Percentiles rank a stretch among this genome's conserved stretches.
Evolutionary conservation across 768 basidiomycete species (phyloP).

Genomic region (Rubroboletus pulcherrimus): DNA sequence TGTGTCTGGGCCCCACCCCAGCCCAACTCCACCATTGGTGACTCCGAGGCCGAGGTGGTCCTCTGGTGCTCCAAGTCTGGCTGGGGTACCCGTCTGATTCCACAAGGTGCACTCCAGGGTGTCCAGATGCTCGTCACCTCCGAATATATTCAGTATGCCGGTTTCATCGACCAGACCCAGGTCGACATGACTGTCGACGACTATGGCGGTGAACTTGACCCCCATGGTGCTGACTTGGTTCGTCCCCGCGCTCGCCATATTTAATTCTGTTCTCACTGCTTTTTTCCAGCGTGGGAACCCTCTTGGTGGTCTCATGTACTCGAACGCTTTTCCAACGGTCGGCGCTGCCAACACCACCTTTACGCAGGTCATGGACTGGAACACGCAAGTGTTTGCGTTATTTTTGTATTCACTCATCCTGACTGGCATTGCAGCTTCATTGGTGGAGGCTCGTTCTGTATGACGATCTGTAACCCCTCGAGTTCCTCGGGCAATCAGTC

Average conservation of each 20-base stretch:
- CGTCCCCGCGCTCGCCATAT: constrained; percentile 17
- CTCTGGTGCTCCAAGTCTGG: constrained; percentile 69
- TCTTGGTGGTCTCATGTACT: constrained; percentile 66
- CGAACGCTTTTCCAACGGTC: constrained; percentile 48
- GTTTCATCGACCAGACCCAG: constrained; percentile 59
- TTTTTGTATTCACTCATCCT: not conserved
- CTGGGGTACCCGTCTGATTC: constrained; percentile 69
- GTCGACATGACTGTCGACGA: constrained; percentile 54
- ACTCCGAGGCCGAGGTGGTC: constrained; percentile 65
- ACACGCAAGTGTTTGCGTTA: constrained; percentile 39
- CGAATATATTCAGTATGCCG: constrained; percentile 56
- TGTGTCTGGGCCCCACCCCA: constrained; percentile 60
- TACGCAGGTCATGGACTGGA: constrained; percentile 64
- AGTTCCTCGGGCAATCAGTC: constrained; percentile 37
- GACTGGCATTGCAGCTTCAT: constrained; percentile 46
- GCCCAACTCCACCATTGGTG: constrained; percentile 52
- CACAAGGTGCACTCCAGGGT: constrained; percentile 56
- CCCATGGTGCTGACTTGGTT: constrained; percentile 66
- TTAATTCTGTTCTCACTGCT: constrained; percentile 7
- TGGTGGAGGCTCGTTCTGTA: constrained; percentile 60
- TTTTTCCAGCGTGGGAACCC: constrained; percentile 68
- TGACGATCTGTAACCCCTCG: constrained; percentile 65
- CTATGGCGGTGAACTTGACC: constrained; percentile 74
- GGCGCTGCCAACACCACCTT: constrained; percentile 38
- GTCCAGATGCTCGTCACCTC: constrained; percentile 60